Conservation (phyloP, 495 filamentous ascomycete genomes). For the Parachaetomium inaequale region DNA sequence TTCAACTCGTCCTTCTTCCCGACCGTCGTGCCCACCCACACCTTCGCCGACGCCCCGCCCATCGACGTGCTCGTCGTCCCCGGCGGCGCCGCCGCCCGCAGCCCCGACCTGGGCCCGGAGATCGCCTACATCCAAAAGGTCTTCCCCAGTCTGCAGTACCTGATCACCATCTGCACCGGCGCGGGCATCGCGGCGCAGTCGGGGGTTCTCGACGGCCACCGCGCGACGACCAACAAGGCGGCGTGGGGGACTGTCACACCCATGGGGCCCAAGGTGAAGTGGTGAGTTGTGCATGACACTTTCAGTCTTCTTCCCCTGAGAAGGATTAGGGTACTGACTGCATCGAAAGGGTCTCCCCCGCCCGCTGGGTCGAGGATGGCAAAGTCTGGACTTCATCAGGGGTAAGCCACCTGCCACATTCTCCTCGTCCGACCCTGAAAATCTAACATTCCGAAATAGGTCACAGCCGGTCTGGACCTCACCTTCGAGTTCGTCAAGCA, state of each 20-base stretch:
- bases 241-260: conserved; percentile 43
- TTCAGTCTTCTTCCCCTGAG: background rate
- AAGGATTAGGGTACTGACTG: background rate
- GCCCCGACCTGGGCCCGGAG: conserved; percentile 26
- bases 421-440: background rate
- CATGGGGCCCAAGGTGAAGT: conserved; percentile 24
- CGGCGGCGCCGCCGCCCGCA: conserved; percentile 49
- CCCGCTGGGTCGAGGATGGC: conserved; percentile 30
- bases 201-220: conserved; percentile 47
- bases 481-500: conserved; percentile 22
- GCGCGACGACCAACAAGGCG: conserved; percentile 57
- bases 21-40: conserved; percentile 50
- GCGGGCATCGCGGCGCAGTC: conserved; percentile 43
- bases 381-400: conserved; percentile 30
- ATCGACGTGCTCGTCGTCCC: conserved; percentile 58
- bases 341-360: conserved; percentile 21
- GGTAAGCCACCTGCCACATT: conserved; percentile 3
- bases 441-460: conserved; percentile 1
- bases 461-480: conserved; percentile 23
- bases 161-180: conserved; percentile 55
- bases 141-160: conserved; percentile 41
- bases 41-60: conserved; percentile 34
- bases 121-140: conserved; percentile 39
- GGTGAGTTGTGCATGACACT: conserved; percentile 8
- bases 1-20: conserved; percentile 34